Percentiles rank a stretch among this genome's conserved stretches.
Evolutionary conservation across 2,329 filamentous ascomycete genomes (phyloP).

Genomic region (Fusarium sambucinum): DNA sequence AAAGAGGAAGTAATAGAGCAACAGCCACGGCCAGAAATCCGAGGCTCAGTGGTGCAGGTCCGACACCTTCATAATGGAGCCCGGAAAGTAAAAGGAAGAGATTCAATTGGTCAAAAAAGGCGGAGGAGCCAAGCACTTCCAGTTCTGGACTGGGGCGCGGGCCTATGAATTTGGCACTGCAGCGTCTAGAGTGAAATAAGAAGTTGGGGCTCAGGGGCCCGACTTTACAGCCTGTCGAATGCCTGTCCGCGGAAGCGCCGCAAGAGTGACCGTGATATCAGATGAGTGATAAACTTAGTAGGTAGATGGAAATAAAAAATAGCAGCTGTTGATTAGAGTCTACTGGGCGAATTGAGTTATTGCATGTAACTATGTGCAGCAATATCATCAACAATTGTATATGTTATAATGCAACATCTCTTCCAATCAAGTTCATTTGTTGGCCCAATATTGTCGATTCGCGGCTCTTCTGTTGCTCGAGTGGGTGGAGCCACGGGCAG

Average conservation of each 20-base stretch:
- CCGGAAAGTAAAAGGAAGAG: constrained; percentile 25
- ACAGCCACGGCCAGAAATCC: constrained; percentile 39
- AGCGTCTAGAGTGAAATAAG: constrained; percentile 26
- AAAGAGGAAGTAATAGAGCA: constrained; percentile 37
- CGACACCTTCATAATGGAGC: constrained; percentile 36
- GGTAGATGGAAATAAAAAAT: neutral
- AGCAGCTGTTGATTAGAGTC: neutral
- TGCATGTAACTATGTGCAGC: too few relatives aligned
- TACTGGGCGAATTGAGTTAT: neutral
- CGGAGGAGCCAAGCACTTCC: constrained; percentile 8
- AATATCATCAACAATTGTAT: neutral
- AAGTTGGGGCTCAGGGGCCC: constrained; percentile 26
- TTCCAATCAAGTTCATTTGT: constrained; percentile 17
- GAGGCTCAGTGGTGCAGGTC: constrained; percentile 38
- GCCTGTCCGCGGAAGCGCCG: constrained; percentile 18
- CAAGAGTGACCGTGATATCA: constrained; percentile 1
- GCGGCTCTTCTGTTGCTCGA: constrained; percentile 39
- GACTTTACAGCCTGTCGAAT: constrained; percentile 15
- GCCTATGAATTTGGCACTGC: constrained; percentile 15
- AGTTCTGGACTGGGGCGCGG: constrained; percentile 13
- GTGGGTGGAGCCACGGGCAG: constrained; percentile 35
- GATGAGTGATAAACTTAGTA: neutral
- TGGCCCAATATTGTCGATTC: constrained; percentile 31
- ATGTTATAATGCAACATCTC: neutral
- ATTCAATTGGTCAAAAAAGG: constrained; percentile 29